Base-by-base conservation (phyloP, 257 asterid genomes). In the Solanum peruvianum region DNA sequence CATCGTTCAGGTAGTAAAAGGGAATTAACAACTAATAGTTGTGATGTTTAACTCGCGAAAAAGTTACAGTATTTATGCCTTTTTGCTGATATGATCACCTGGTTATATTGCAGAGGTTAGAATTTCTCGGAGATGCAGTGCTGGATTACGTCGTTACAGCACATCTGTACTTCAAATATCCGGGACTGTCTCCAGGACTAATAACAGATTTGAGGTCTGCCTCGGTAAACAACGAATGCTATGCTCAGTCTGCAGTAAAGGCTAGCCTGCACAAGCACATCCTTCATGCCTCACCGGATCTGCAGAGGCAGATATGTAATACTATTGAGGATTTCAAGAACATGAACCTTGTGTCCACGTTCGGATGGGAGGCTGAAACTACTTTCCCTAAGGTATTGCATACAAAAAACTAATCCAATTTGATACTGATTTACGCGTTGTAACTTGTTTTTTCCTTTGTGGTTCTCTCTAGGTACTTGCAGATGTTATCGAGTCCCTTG, bases 121-220 rank as follows among this genome's bases (percentile, higher is more conserved):
- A 96, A 85, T 96, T 91, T 89, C 96, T 96, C 25, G 98, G 99
- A 76, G 99, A 96, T 88, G 95, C 98, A 0, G 94, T 95, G 86
- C 89, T 95, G 2, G 99, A 96, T 88, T 94, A 93, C 85, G 86
- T 93, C 2, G 91, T 95, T 11, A 94, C 98, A 2, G 20, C 82
- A 81, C 90, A 95, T 86, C 94, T 95, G 8, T 96, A 92, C 87
- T 42, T 73, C 12, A 87, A 90, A 71, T 84, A 94, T 88, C 97
- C 94, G 0, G 93, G 92, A 39, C 82, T 92, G 5, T 92, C 98
- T 60, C 98, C 98, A 0, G 98, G 97, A n/a, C 85, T 92, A 44
- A 90, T 96, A 49, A 96, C 99, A 2, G 95, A 96, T 91, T 91
- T 96, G 39, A 91, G 99, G 86, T 94, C 98, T 1, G 95, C 98